A percentile compares a stretch with the other conserved stretches of the same genome.
phyloP scores from a whole-genome alignment of 1,284 basidiomycete species.

The Cutaneotrichosporon curvatum region DNA sequence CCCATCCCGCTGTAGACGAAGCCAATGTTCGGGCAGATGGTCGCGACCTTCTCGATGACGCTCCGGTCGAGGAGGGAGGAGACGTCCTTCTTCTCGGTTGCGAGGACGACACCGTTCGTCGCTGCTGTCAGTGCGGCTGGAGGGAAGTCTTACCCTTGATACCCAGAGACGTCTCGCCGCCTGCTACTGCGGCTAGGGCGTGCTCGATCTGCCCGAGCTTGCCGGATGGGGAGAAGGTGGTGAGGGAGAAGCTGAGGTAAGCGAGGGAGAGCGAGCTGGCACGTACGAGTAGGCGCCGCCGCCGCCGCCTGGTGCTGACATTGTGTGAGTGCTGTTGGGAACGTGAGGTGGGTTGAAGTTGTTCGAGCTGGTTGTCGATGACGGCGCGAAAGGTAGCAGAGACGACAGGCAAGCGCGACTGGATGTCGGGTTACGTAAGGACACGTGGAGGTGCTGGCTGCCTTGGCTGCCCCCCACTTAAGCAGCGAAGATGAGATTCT shows the following conservation, averaged over 20 bases:
- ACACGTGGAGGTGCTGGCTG: neutral
- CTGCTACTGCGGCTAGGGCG: constrained; percentile 92
- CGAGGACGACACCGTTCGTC: constrained; percentile 97
- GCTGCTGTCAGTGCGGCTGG: constrained; percentile 52
- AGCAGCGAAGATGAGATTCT: too few relatives aligned
- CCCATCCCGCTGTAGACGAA: constrained; percentile 99
- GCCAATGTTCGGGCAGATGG: constrained; percentile 97
- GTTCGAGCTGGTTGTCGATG: neutral
- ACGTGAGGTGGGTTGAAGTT: neutral
- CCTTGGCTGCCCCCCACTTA: too few relatives aligned
- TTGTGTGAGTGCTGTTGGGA: constrained; percentile 4
- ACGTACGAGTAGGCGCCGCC: constrained; percentile 47
- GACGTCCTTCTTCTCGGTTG: constrained; percentile 97
- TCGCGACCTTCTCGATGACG: constrained; percentile 91
- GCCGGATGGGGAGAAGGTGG: constrained; percentile 96
- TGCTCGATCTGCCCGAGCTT: constrained; percentile 99
- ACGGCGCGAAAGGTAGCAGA: neutral
- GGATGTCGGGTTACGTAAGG: neutral
- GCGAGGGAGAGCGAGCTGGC: neutral
- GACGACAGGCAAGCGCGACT: constrained; percentile 7
- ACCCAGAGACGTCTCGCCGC: constrained; percentile 92
- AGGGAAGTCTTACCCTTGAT: constrained; percentile 72
- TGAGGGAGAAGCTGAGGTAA: constrained; percentile 80
- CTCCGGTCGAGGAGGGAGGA: constrained; percentile 96
- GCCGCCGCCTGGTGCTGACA: constrained; percentile 46